Base-by-base conservation (phyloP, 1,284 basidiomycete genomes). In the Phenoliferia sp. region DNA sequence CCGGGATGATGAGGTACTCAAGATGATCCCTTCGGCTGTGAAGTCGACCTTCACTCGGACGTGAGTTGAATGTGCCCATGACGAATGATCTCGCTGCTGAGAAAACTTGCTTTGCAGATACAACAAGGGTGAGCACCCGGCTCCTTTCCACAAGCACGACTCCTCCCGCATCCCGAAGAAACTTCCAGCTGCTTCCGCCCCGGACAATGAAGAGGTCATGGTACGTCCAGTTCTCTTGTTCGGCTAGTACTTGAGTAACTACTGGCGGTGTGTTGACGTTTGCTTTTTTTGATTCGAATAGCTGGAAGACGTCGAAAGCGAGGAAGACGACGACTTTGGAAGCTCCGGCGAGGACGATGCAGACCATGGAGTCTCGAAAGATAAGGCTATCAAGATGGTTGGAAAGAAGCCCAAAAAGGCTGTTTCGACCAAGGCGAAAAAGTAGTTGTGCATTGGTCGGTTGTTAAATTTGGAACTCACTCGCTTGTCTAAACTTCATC, bases 11-110 rank as follows among this genome's bases (percentile, higher is more conserved):
- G 56, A 83, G 0, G 83, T 93, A 10, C 78, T 90, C 71, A 97
- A 95, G 82, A 89, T 89, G 81, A 92, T 99, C 36, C 83, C 91
- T 0, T 77, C 88, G 0, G 85, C 88, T 0, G 88, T 88, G 54
- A 99, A 99, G 82, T 81, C 89, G 0, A 82, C 89, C 1, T 89
- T 99, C 71, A 99, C 95, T 2, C 85, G 83, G 77, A 91, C 88
- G 90, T 94, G 71, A 67, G 87, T 80, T 1, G 31, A 16, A 52
- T 17, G 1, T 15, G 16, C 31, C 3, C 32, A 39, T 35, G 10
- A 48, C 29, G 28, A 7, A 52, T 39, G 58, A 52, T 26, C 33
- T 33, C 28, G 28, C 35, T 19, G 26, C 44, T 0, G 26, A 35
- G 5, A 2, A 4, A 56, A 44, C 52, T 44, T 9, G n/a, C 16